A percentile compares a stretch with the other conserved stretches of the same genome.
phyloP scores from a whole-genome alignment of 2,329 filamentous ascomycete species.

The Drechslerella coelobrocha region DNA sequence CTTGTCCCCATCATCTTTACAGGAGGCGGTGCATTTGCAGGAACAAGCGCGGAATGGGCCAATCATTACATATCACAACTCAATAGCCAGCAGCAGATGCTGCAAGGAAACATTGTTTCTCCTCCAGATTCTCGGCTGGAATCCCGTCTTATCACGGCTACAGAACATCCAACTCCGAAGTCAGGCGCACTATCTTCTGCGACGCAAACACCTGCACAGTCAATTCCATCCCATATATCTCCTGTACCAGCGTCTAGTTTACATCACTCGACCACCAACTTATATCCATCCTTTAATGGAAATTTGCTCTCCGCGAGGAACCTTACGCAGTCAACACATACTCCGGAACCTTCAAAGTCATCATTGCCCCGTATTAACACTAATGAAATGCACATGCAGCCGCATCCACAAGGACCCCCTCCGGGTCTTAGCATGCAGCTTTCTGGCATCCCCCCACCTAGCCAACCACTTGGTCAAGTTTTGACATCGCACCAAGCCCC shows the following conservation, averaged over 20 bases:
- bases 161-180: constrained; percentile 52
- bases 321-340: constrained; percentile 40
- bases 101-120: constrained; percentile 54
- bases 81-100: constrained; percentile 60
- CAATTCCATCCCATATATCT: constrained; percentile 53
- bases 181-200: constrained; percentile 57
- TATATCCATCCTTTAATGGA: constrained; percentile 57
- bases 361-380: constrained; percentile 63
- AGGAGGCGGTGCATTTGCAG: constrained; percentile 62
- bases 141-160: constrained; percentile 36
- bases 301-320: constrained; percentile 56
- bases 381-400: constrained; percentile 63
- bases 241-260: constrained; percentile 38
- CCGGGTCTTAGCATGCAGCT: constrained; percentile 49
- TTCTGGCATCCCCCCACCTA: constrained; percentile 45
- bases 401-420: constrained; percentile 57
- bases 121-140: constrained; percentile 42
- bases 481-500: constrained; percentile 42
- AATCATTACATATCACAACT: constrained; percentile 62
- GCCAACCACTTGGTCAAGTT: constrained; percentile 40
- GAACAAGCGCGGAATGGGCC: constrained; percentile 62
- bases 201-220: constrained; percentile 58
- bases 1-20: constrained; percentile 65
- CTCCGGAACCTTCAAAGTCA: constrained; percentile 59
- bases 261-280: constrained; percentile 54